These are phyloP conservation scores for Bacidia gigantensis DNA, from an alignment of 495 filamentous ascomycete species.

Conservation along the genomic window DNA sequence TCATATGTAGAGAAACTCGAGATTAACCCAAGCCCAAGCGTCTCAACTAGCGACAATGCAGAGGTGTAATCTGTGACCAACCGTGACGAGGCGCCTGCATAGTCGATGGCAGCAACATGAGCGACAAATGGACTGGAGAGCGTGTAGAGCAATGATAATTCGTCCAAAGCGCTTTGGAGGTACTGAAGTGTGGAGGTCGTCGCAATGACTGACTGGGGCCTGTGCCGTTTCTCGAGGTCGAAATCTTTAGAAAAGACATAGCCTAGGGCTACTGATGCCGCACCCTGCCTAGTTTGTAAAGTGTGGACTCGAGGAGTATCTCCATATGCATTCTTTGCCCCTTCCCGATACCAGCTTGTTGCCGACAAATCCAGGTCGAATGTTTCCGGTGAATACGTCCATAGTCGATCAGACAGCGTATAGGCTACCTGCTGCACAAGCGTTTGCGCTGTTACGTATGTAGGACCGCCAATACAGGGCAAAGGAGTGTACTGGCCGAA, in stretches of 20 bases:
- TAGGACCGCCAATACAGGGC: slow-evolving; percentile 66
- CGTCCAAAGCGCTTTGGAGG: slow-evolving; percentile 74
- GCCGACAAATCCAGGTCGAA: slow-evolving; percentile 79
- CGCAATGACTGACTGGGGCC: slow-evolving; percentile 81
- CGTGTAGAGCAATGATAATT: slow-evolving; percentile 75
- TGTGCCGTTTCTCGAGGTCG: slow-evolving; percentile 74
- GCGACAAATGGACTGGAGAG: slow-evolving; percentile 84
- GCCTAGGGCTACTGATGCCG: slow-evolving; percentile 81
- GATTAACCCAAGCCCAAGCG: slow-evolving; percentile 75
- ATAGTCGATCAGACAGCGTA: slow-evolving; percentile 85
- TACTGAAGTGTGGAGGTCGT: slow-evolving; percentile 67
- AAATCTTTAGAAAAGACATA: slow-evolving; percentile 97
- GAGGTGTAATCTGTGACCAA: slow-evolving; percentile 81
- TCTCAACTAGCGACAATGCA: slow-evolving; percentile 71
- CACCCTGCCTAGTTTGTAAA: slow-evolving; percentile 78
- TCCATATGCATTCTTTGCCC: slow-evolving; percentile 66
- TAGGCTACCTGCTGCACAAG: slow-evolving; percentile 94
- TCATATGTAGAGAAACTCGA: slow-evolving; percentile 78
- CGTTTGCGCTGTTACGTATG: slow-evolving; percentile 80
- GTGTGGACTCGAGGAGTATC: slow-evolving; percentile 61
- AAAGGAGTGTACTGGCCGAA: slow-evolving; percentile 44
- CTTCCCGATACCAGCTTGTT: slow-evolving; percentile 52
- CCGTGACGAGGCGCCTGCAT: slow-evolving; percentile 46
- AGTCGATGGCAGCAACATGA: slow-evolving; percentile 89
- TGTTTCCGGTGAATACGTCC: slow-evolving; percentile 85